Percentiles rank a stretch among this genome's conserved stretches.
phyloP scores from a whole-genome alignment of 768 basidiomycete genomes.

The Lenzites betulinus region DNA sequence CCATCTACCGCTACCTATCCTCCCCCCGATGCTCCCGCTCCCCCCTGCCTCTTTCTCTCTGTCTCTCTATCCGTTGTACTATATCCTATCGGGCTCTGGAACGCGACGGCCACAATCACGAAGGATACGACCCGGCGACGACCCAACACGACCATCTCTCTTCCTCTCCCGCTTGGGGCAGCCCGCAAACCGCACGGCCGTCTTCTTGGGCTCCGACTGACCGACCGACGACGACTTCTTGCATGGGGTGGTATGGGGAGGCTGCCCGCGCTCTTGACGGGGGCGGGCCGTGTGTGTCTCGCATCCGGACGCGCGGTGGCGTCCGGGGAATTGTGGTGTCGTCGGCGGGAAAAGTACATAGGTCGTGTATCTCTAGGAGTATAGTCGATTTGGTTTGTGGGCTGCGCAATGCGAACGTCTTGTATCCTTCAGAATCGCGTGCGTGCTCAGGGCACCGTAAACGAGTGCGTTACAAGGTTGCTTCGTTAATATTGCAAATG shows the following conservation, averaged over 20 bases:
- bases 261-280: constrained; percentile 11
- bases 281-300: constrained; percentile 12
- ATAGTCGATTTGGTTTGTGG: constrained; percentile 12
- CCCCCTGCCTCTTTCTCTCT: background rate
- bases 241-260: constrained; percentile 4
- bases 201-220: constrained; percentile 9
- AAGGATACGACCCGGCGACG: constrained; percentile 23
- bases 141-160: constrained; percentile 13
- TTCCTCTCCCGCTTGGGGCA: constrained; percentile 4
- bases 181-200: constrained; percentile 1
- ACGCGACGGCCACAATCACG: constrained; percentile 23
- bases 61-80: constrained; percentile 12
- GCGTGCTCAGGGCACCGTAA: background rate
- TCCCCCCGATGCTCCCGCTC: background rate
- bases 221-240: background rate
- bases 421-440: constrained; percentile 12
- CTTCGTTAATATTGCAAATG: no score
- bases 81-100: constrained; percentile 23
- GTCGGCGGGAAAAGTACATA: constrained; percentile 2
- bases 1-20: background rate
- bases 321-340: background rate
- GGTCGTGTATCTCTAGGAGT: constrained; percentile 17
- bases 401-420: constrained; percentile 17
- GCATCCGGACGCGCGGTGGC: background rate
- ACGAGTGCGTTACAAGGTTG: no score